Conservation (phyloP, 2,329 filamentous ascomycete species). For the Neurospora crassa region DNA sequence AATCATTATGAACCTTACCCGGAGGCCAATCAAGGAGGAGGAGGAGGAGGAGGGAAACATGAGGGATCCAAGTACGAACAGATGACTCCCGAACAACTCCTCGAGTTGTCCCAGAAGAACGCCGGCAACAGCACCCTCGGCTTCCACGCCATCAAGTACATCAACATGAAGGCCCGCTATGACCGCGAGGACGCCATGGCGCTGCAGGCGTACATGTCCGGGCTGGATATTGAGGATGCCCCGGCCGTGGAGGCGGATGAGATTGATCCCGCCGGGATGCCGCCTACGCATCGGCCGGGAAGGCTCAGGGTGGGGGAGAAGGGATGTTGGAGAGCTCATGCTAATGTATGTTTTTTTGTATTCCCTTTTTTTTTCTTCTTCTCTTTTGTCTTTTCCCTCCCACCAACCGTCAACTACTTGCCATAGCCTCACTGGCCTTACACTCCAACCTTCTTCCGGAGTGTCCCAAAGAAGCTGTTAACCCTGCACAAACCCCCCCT, state of each 20-base stretch:
- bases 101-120: background rate
- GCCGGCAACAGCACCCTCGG: constrained; percentile 20
- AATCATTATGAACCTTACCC: background rate
- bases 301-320: constrained; percentile 15
- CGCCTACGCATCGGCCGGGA: constrained; percentile 15
- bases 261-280: constrained; percentile 18
- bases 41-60: too few relatives aligned
- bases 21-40: background rate
- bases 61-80: background rate
- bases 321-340: constrained; percentile 21
- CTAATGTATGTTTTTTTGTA: constrained; percentile 16
- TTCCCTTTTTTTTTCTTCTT: constrained; percentile 2
- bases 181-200: constrained; percentile 20
- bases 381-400: constrained; percentile 3
- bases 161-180: constrained; percentile 19
- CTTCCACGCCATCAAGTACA: constrained; percentile 17
- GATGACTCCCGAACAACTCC: background rate
- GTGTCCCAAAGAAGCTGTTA: too few relatives aligned
- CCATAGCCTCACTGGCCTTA: too few relatives aligned
- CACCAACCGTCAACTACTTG: too few relatives aligned
- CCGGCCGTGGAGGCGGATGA: constrained; percentile 14
- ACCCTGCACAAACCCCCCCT: too few relatives aligned
- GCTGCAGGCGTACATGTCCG: constrained; percentile 21
- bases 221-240: constrained; percentile 16
- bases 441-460: too few relatives aligned